Conservation (phyloP, 768 basidiomycete genomes). For the Podaxis sp. region DNA sequence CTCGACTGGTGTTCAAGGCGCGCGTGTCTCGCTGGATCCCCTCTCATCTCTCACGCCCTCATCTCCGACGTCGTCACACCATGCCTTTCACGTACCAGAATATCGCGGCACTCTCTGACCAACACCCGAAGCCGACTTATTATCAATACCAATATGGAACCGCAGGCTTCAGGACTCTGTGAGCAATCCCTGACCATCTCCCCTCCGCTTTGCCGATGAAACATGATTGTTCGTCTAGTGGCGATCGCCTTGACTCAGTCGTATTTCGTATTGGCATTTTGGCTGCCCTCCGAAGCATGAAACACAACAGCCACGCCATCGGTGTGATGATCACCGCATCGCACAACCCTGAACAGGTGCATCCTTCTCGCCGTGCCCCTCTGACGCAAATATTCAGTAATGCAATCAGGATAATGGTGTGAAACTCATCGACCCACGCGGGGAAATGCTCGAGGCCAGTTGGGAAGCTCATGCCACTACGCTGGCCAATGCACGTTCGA, state of each 20-base stretch:
- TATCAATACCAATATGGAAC: slow-evolving; percentile 87
- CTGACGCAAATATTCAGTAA: slow-evolving; percentile 11
- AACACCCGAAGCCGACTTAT: slow-evolving; percentile 70
- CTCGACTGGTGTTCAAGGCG: neutral
- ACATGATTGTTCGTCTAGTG: slow-evolving; percentile 40
- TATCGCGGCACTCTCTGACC: slow-evolving; percentile 50
- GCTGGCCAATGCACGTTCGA: slow-evolving; percentile 79
- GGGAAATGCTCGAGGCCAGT: slow-evolving; percentile 93
- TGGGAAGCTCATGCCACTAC: slow-evolving; percentile 91
- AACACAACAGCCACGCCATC: slow-evolving; percentile 85
- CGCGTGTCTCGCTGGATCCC: neutral
- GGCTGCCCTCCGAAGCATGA: slow-evolving; percentile 88
- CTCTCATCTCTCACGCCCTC: slow-evolving; percentile 2
- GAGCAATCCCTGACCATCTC: slow-evolving; percentile 28
- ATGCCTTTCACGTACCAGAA: slow-evolving; percentile 30
- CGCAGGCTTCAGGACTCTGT: slow-evolving; percentile 92
- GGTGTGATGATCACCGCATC: slow-evolving; percentile 99
- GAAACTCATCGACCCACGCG: slow-evolving; percentile 94
- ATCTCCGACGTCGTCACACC: neutral
- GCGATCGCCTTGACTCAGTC: slow-evolving; percentile 77
- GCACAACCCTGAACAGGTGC: slow-evolving; percentile 96
- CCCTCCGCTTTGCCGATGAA: slow-evolving; percentile 8
- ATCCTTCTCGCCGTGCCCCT: slow-evolving; percentile 20
- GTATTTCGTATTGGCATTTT: slow-evolving; percentile 91
- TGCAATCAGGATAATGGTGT: slow-evolving; percentile 91